Percentiles rank a stretch among this genome's conserved stretches.
Evolutionary conservation across 306 rosid species (phyloP).

Genomic region (Coriaria nepalensis): DNA sequence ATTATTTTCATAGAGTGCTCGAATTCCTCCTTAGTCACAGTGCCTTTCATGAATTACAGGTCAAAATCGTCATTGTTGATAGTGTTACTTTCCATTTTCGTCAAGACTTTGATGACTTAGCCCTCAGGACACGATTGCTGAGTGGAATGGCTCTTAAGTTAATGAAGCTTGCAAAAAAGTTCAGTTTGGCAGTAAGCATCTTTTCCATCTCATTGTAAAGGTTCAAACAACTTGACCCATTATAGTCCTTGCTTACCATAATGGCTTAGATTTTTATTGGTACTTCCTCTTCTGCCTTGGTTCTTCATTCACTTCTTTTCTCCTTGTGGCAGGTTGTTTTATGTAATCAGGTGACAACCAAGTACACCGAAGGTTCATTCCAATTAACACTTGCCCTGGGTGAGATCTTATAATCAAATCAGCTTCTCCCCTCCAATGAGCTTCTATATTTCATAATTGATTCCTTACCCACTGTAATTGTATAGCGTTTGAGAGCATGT

Average conservation of each 20-base stretch:
- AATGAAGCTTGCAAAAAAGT: conserved; percentile 66
- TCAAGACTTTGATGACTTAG: conserved; percentile 86
- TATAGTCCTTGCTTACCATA: no score
- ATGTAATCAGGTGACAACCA: conserved; percentile 80
- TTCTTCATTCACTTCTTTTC: conserved; percentile 4
- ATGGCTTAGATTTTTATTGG: background rate
- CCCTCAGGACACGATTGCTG: conserved; percentile 73
- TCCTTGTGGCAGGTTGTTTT: conserved; percentile 62
- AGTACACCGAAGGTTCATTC: conserved; percentile 66
- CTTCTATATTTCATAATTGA: background rate
- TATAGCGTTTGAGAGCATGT: conserved; percentile 4
- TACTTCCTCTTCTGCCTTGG: background rate
- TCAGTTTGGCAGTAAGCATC: conserved; percentile 57
- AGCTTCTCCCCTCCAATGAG: background rate
- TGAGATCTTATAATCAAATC: conserved; percentile 14
- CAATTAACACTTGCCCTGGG: conserved; percentile 88
- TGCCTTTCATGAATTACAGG: no score
- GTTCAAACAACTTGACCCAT: background rate
- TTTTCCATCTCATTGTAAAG: conserved; percentile 13
- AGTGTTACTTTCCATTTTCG: conserved; percentile 93
- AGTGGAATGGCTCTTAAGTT: conserved; percentile 81
- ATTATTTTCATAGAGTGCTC: no score
- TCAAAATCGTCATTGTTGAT: conserved; percentile 68
- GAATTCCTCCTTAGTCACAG: no score
- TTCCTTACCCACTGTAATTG: no score